Base-by-base conservation (phyloP, 2,329 filamentous ascomycete species). In the Monilinia laxa region DNA sequence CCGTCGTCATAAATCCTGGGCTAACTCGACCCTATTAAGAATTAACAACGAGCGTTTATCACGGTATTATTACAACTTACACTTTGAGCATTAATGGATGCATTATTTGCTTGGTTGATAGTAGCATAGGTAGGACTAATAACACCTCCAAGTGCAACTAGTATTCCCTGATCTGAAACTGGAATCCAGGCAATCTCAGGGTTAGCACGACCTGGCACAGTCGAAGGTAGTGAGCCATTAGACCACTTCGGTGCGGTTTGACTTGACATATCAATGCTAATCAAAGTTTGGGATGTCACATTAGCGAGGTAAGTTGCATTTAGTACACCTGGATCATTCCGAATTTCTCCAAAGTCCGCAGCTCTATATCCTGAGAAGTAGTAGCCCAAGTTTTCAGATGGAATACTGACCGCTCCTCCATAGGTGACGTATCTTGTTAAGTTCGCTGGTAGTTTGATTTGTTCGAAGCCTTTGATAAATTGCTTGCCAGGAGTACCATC, bases 111-210 rank as follows among this genome's bases (percentile, higher is more conserved):
- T 9, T 65, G 52, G 1, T 2, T 64, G 2, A 57, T 9, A 25
- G 69, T 76, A 11, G 71, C 73, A 65, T 82, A 88, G 31, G 84
- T 80, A 0, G 88, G 87, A 73, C 85, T 81, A 0, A 82, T 85
- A 2, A 91, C 92, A 16, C 92, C 92, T 9, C 90, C 91, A 0
- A 96, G 79, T 3, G 90, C 90, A 0, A 96, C 82, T 11, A 96
- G 80, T 55, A 95, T 87, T 1, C 92, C 92, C 72, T 92, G 81
- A 20, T 84, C 79, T 3, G 91, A 90, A 55, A 93, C 91, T 1
- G 92, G 92, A 0, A 96, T 83, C 88, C 89, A 92, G 0, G 90
- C 87, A 1, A 90, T 79, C 67, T 90, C 88, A 0, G 87, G 82
- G 70, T 84, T 87, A 4, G 87, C 86, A 20, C 90, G 83, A 0